A percentile compares a stretch with the other conserved stretches of the same genome.
Conservation (phyloP, 2,329 filamentous ascomycete species). For the Fusarium siculi region DNA sequence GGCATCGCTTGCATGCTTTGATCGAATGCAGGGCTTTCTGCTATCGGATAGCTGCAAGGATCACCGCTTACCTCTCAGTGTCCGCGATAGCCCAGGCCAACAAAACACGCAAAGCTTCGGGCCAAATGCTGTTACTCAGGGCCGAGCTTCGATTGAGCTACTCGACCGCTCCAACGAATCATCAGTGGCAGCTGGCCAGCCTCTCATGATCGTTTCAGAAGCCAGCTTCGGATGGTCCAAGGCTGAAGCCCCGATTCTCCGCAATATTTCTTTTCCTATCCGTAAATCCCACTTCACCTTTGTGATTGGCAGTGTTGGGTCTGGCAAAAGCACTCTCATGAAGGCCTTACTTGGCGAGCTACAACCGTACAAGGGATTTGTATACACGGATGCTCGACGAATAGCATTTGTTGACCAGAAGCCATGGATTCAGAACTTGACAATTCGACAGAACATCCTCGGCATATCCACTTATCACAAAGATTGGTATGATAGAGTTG, state of each 20-base stretch:
- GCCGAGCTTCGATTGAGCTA: not conserved
- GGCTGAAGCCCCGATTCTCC: not conserved
- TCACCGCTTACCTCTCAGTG: conserved; percentile 4
- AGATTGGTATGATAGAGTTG: conserved; percentile 9
- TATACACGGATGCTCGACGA: conserved; percentile 1
- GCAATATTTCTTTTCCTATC: conserved; percentile 1
- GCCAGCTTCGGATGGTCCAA: conserved; percentile 5
- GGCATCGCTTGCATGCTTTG: conserved; percentile 7
- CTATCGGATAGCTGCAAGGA: conserved; percentile 16
- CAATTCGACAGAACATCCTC: conserved; percentile 12
- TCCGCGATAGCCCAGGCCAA: not conserved
- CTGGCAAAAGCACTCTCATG: conserved; percentile 12
- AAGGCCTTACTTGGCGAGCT: conserved; percentile 17
- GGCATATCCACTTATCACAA: conserved; percentile 1
- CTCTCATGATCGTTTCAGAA: conserved; percentile 8
- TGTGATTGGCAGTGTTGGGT: conserved; percentile 11
- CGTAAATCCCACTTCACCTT: conserved; percentile 15
- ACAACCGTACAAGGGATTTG: conserved; percentile 1
- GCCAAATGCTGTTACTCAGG: accelerated
- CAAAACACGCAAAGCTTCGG: not conserved
- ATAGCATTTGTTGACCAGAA: conserved; percentile 17
- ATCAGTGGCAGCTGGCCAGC: not conserved
- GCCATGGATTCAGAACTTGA: conserved; percentile 19
- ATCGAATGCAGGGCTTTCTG: conserved; percentile 9
- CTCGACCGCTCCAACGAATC: not conserved